Percentiles rank a stretch among this genome's conserved stretches.
Evolutionary conservation across 768 basidiomycete genomes (phyloP).

Genomic region (Boletus vinaceobasis): DNA sequence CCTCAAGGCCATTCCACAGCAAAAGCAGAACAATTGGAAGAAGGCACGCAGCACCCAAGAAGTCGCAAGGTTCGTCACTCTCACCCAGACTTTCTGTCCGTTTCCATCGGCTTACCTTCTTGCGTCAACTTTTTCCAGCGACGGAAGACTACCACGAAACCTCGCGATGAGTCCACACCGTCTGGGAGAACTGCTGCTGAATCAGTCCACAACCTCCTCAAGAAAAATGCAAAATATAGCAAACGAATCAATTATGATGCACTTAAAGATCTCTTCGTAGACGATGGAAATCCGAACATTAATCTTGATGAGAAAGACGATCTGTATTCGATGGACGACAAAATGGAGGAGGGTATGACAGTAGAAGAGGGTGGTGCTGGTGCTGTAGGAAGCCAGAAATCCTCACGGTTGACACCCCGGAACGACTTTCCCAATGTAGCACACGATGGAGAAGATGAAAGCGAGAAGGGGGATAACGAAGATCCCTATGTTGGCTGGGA

Average conservation of each 20-base stretch:
- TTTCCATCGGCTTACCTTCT: conserved; percentile 10
- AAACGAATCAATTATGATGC: conserved; percentile 94
- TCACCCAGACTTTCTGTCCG: conserved; percentile 26
- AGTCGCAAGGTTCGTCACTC: conserved; percentile 76
- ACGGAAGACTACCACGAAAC: conserved; percentile 61
- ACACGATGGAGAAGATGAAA: conserved; percentile 26
- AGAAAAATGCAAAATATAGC: conserved; percentile 85
- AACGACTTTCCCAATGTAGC: background rate
- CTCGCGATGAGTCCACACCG: conserved; percentile 69
- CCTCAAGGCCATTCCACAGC: conserved; percentile 55
- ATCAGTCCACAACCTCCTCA: conserved; percentile 51
- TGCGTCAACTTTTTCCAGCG: conserved; percentile 42
- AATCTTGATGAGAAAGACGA: conserved; percentile 43
- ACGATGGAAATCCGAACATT: conserved; percentile 26
- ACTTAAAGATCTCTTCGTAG: conserved; percentile 72
- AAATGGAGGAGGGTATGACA: conserved; percentile 39
- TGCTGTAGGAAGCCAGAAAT: conserved; percentile 23
- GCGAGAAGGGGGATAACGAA: conserved; percentile 40
- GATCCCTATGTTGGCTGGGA: conserved; percentile 36
- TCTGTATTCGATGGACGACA: conserved; percentile 54
- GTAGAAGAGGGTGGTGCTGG: conserved; percentile 41
- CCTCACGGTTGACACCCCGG: conserved; percentile 33
- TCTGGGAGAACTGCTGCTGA: conserved; percentile 34
- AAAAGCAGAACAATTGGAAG: conserved; percentile 58
- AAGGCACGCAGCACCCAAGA: conserved; percentile 42